phyloP scores from a whole-genome alignment of 2,329 filamentous ascomycete species.

The Chrysosporium keratinophilum region DNA sequence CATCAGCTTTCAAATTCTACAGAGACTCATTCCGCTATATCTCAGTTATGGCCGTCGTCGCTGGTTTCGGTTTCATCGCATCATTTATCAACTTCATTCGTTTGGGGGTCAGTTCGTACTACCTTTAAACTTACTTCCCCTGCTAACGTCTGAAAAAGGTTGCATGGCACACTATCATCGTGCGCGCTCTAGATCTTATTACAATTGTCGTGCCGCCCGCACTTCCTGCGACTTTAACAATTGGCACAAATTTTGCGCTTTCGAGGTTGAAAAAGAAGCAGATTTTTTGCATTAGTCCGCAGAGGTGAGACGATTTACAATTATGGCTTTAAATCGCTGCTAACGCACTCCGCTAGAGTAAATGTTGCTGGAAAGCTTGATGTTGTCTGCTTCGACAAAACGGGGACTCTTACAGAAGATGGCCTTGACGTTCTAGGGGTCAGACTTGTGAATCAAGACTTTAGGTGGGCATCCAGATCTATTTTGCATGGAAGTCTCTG shows the following conservation, averaged over 20 bases:
- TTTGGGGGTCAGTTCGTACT: conserved; percentile 45
- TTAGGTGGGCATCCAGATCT: conserved; percentile 28
- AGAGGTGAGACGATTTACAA: conserved; percentile 39
- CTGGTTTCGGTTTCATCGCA: conserved; percentile 73
- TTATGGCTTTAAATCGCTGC: conserved; percentile 8
- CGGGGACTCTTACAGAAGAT: conserved; percentile 69
- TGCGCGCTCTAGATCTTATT: conserved; percentile 86
- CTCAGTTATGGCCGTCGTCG: conserved; percentile 85
- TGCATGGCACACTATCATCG: conserved; percentile 80
- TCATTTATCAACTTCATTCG: conserved; percentile 91
- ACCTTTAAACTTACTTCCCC: neutral
- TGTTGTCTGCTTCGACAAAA: conserved; percentile 81
- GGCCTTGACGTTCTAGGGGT: conserved; percentile 88
- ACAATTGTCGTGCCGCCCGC: conserved; percentile 96
- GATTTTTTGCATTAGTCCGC: conserved; percentile 96
- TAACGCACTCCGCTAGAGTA: conserved; percentile 45
- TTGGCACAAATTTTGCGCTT: conserved; percentile 91
- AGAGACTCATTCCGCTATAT: conserved; percentile 96
- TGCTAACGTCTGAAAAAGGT: conserved; percentile 38
- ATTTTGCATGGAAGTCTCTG: neutral
- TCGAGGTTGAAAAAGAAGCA: conserved; percentile 74
- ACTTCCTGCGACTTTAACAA: conserved; percentile 85
- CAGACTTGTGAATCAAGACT: conserved; percentile 57
- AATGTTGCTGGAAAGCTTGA: conserved; percentile 90
- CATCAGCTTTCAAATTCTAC: conserved; percentile 97